Percentiles rank a stretch among this genome's conserved stretches.
These are phyloP conservation scores for Corynascus novoguineensis DNA, from an alignment of 495 filamentous ascomycete genomes.

Conservation along the genomic window DNA sequence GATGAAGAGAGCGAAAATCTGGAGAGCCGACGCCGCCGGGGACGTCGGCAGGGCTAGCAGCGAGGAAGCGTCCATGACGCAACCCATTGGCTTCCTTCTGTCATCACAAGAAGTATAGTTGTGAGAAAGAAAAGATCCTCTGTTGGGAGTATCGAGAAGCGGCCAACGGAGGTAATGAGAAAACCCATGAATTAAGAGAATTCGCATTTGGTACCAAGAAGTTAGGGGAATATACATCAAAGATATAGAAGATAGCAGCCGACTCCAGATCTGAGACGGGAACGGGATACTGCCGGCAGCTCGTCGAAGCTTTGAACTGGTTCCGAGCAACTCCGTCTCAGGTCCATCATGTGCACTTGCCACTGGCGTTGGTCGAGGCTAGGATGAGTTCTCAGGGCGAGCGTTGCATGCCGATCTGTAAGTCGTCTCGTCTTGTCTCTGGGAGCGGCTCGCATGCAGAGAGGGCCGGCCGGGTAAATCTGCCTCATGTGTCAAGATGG, in stretches of 20 bases:
- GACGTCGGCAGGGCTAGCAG: conserved; percentile 15
- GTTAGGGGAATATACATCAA: conserved; percentile 20
- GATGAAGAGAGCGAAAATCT: conserved; percentile 42
- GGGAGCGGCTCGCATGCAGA: conserved; percentile 21
- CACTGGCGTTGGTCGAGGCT: conserved; percentile 7
- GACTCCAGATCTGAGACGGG: conserved; percentile 9
- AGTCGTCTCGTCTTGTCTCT: conserved; percentile 26
- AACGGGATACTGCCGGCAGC: conserved; percentile 11
- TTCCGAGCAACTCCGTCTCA: conserved; percentile 21
- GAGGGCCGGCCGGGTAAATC: conserved; percentile 34
- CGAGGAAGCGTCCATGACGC: conserved; percentile 28
- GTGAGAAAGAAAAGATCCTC: conserved; percentile 13
- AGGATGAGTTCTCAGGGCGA: conserved; percentile 12
- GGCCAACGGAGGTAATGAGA: conserved; percentile 3
- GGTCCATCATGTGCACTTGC: conserved; percentile 3
- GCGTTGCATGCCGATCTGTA: conserved; percentile 11
- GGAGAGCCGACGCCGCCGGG: conserved; percentile 27
- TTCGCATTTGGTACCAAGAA: conserved; percentile 8
- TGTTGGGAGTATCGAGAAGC: conserved; percentile 16
- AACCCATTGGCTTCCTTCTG: conserved; percentile 18
- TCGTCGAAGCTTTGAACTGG: conserved; percentile 12
- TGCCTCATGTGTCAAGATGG: conserved; percentile 33
- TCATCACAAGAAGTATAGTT: conserved; percentile 25
- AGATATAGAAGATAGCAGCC: conserved; percentile 26
- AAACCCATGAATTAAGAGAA: conserved; percentile 14